phyloP scores from a whole-genome alignment of 768 basidiomycete species.

The Mycena rosella region DNA sequence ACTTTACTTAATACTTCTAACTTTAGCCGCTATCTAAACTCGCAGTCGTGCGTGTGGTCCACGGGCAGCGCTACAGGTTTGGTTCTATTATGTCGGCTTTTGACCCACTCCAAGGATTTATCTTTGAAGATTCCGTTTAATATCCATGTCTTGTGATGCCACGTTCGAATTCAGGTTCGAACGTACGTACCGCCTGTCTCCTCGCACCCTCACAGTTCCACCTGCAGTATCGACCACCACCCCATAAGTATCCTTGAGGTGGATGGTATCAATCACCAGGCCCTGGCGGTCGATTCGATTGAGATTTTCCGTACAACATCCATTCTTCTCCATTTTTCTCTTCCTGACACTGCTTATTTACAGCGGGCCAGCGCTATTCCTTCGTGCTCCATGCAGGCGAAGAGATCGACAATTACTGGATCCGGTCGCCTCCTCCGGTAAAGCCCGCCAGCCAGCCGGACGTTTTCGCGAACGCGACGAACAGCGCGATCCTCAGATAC shows the following conservation, averaged over 20 bases:
- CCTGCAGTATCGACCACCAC: background rate
- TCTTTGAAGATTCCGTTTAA: too few relatives aligned
- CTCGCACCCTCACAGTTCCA: too few relatives aligned
- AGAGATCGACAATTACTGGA: background rate
- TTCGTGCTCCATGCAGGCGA: background rate
- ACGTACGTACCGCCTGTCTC: too few relatives aligned
- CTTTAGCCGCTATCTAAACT: too few relatives aligned
- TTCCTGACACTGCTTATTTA: too few relatives aligned
- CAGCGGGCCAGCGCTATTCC: background rate
- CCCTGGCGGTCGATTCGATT: background rate
- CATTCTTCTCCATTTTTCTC: background rate
- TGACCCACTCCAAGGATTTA: too few relatives aligned
- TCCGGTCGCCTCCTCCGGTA: background rate
- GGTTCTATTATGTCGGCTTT: too few relatives aligned
- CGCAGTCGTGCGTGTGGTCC: too few relatives aligned
- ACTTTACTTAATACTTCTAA: too few relatives aligned
- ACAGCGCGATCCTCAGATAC: slow-evolving; percentile 5
- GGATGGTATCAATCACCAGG: background rate
- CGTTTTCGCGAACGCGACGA: slow-evolving; percentile 1
- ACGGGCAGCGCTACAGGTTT: too few relatives aligned
- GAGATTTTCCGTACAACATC: background rate
- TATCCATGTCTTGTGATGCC: too few relatives aligned
- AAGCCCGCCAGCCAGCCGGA: background rate
- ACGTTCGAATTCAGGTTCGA: too few relatives aligned
- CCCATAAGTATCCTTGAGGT: background rate